Base-by-base conservation (phyloP, 768 basidiomycete genomes). In the Tephrocybe sp. region DNA sequence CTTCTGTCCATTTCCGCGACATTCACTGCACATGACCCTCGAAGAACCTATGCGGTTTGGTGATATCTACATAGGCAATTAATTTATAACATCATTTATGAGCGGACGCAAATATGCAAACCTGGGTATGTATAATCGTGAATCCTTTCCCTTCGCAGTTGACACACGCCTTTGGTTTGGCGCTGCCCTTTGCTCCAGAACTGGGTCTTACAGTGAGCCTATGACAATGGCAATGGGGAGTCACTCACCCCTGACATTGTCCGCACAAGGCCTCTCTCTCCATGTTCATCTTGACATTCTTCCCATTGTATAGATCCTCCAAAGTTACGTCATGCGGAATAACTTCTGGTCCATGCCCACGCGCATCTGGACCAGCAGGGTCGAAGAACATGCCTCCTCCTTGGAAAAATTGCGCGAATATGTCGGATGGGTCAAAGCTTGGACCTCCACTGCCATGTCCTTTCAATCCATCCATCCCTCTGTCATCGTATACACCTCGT, bases 231-330 rank as follows among this genome's bases (percentile, higher is more conserved):
- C 49, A 33, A 41, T 15, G 33, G 52, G 33, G 40, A n/a, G 45
- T 23, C 40, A 56, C 70, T 38, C 59, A 88, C 88, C 94, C 95
- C 64, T 84, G 84, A 66, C 95, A 98, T 11, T 70, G 68, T 12
- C 73, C 73, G 65, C 95, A 97, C 2, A 89, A 69, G 8, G 86
- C 70, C 62, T 92, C 84, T 60, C 91, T 86, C 68, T 95, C 93
- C 75, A 97, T 81, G 58, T 83, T 89, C 73, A 97, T 83, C 63
- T 85, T 89, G 49, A 94, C 85, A 9, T 78, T 79, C 68, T 94
- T 94, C 24, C 94, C 95, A 49, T 87, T 89, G 69, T 92, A 97
- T 18, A 94, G 71, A 64, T 98, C 94, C 67, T 97, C 94, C 24
- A 98, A 75, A 4, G 89, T 86, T 45, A 95, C 89, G 33, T 90